A percentile compares a stretch with the other conserved stretches of the same genome.
Evolutionary conservation across 495 filamentous ascomycete genomes (phyloP).

Genomic region (Aspergillus incahuasiensis): DNA sequence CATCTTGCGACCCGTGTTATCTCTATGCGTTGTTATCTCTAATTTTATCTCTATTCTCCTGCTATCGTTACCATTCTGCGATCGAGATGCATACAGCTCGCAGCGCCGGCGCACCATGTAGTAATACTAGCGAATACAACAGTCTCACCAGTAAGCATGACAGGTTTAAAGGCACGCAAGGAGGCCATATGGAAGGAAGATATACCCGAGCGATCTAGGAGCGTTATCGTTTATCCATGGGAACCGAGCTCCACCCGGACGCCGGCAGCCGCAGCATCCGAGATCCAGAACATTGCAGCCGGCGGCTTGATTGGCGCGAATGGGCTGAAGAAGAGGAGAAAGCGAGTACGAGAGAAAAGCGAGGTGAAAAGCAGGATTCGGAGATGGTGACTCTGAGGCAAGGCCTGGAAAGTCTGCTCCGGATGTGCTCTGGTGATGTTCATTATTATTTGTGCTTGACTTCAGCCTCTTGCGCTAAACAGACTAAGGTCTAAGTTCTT

Average conservation of each 20-base stretch:
- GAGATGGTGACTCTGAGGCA: not conserved
- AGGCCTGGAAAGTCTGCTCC: not conserved
- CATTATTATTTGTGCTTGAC: not conserved
- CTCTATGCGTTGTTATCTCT: not conserved
- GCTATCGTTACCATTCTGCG: not conserved
- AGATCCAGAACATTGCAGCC: conserved; percentile 18
- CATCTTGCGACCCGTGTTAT: not conserved
- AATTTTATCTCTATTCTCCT: not conserved
- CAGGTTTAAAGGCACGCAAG: conserved; percentile 10
- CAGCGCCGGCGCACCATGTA: conserved; percentile 4
- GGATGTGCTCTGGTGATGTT: no score
- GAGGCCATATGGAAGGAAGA: conserved; percentile 15
- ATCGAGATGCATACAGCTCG: conserved; percentile 1
- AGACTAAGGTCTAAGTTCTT: not conserved
- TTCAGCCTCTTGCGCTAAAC: not conserved
- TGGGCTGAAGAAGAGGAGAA: not conserved
- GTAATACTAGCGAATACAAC: not conserved
- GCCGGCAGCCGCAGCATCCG: conserved; percentile 21
- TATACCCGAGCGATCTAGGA: conserved; percentile 8
- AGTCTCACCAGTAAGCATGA: not conserved
- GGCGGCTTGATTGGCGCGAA: not conserved
- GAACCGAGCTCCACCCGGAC: conserved; percentile 15
- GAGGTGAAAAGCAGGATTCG: not conserved
- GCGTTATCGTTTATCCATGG: not conserved
- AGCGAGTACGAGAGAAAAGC: not conserved